Base-by-base conservation (phyloP, 306 rosid species). In the Senna tora region DNA sequence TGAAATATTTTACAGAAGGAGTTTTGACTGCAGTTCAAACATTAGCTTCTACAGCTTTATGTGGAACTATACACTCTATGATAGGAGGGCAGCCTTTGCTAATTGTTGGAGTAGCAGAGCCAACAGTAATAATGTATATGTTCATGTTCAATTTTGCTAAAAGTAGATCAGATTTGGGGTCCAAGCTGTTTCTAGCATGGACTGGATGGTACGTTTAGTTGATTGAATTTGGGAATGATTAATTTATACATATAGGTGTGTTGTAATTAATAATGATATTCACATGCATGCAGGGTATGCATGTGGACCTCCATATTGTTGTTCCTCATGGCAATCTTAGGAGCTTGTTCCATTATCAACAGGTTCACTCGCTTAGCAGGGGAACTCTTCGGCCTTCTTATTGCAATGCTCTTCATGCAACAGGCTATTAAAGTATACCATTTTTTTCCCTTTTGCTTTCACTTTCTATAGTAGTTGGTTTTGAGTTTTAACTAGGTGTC, bases 221-320 rank as follows among this genome's bases (percentile, higher is more conserved):
- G 32, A 47, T 57, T n/a, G n/a, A n/a, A n/a, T n/a, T n/a, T n/a
- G n/a, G n/a, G n/a, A n/a, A n/a, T n/a, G n/a, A n/a, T n/a, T n/a
- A n/a, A n/a, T n/a, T n/a, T n/a, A n/a, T n/a, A n/a, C n/a, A n/a
- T n/a, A n/a, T n/a, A n/a, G n/a, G n/a, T n/a, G n/a, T n/a, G n/a
- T n/a, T n/a, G n/a, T n/a, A n/a, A n/a, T n/a, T n/a, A n/a, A n/a
- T n/a, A n/a, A n/a, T n/a, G n/a, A n/a, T n/a, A n/a, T n/a, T n/a
- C n/a, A n/a, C n/a, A n/a, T n/a, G n/a, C n/a, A n/a, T n/a, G n/a
- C 86, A 90, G 96, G 96, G 92, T 90, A 16, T 88, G 96, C 71
- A 72, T 86, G 36, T 90, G 96, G 96, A 86, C 96, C 17, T 88
- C 92, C 41, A 5, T 80, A 34, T 81, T 90, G 84, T 75, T 90